Evolutionary conservation across 208 protist genomes (phyloP).

Genomic region (Wallacemonas collosoma): DNA sequence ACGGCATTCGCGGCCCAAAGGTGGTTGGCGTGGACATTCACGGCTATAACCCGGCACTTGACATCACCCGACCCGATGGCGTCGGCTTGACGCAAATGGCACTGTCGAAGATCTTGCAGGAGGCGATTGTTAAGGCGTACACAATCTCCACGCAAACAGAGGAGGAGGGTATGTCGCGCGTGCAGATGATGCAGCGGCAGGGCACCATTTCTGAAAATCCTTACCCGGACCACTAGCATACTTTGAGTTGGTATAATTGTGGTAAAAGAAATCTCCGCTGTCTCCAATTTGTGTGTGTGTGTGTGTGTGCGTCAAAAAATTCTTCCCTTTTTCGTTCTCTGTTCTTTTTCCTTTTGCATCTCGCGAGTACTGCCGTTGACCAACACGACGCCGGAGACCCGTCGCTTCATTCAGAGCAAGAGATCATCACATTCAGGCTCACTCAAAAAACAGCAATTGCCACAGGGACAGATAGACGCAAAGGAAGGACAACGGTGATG

Average conservation of each 20-base stretch:
- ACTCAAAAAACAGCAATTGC: no score
- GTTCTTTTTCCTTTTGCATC: no score
- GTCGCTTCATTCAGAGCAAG: no score
- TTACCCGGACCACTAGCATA: constrained; percentile 59
- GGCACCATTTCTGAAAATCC: constrained; percentile 81
- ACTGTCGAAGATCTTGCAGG: constrained; percentile 78
- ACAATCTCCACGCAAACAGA: constrained; percentile 80
- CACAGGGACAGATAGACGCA: background rate
- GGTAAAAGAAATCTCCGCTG: no score
- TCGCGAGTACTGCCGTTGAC: no score
- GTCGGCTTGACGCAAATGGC: constrained; percentile 79
- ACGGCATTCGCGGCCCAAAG: constrained; percentile 72
- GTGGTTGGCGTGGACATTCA: constrained; percentile 83
- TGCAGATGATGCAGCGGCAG: constrained; percentile 85
- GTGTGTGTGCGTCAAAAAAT: no score
- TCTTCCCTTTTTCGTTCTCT: no score
- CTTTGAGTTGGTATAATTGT: no score
- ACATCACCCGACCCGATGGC: constrained; percentile 59
- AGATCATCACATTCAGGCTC: no score
- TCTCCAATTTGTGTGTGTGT: no score
- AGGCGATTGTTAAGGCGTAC: constrained; percentile 72
- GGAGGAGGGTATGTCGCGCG: constrained; percentile 73
- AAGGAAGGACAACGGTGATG: background rate
- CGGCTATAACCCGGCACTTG: constrained; percentile 63
- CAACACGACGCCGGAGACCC: no score